Conservation (phyloP, 441 rosid species). For the Hura crepitans region DNA sequence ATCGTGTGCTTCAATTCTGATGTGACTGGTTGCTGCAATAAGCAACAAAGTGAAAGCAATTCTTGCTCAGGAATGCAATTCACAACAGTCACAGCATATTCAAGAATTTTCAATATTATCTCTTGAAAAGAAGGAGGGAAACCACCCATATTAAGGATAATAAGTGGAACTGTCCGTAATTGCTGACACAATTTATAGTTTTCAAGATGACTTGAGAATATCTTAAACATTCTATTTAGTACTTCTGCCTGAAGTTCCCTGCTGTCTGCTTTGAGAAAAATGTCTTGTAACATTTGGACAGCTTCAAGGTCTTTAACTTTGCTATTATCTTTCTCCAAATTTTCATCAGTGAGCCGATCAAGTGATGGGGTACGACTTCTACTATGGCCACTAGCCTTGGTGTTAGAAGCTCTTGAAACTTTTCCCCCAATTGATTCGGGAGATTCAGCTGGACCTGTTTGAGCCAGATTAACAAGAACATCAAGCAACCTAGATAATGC, state of each 20-base stretch:
- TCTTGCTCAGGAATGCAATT: conserved; percentile 99
- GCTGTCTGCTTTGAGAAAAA: conserved; percentile 89
- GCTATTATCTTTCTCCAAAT: conserved; percentile 70
- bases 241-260: conserved; percentile 95
- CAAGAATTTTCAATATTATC: conserved; percentile 95
- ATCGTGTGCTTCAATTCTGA: conserved; percentile 88
- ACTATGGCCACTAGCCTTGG: conserved; percentile 49
- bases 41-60: conserved; percentile 94
- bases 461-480: conserved; percentile 95
- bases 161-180: conserved; percentile 90
- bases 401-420: conserved; percentile 53
- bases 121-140: conserved; percentile 94
- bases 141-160: conserved; percentile 94
- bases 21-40: conserved; percentile 92
- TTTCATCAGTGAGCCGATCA: conserved; percentile 61
- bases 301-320: conserved; percentile 99
- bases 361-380: conserved; percentile 58
- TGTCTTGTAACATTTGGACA: conserved; percentile 97
- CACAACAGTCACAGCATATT: conserved; percentile 98
- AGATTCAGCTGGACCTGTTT: conserved; percentile 78
- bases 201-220: conserved; percentile 97
- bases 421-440: conserved; percentile 41
- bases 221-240: conserved; percentile 92
- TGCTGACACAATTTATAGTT: conserved; percentile 93
- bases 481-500: conserved; percentile 93